A percentile compares a stretch with the other conserved stretches of the same genome.
These are phyloP conservation scores for Danielia oregonensis DNA, from an alignment of 805 yeast species.

Conservation along the genomic window DNA sequence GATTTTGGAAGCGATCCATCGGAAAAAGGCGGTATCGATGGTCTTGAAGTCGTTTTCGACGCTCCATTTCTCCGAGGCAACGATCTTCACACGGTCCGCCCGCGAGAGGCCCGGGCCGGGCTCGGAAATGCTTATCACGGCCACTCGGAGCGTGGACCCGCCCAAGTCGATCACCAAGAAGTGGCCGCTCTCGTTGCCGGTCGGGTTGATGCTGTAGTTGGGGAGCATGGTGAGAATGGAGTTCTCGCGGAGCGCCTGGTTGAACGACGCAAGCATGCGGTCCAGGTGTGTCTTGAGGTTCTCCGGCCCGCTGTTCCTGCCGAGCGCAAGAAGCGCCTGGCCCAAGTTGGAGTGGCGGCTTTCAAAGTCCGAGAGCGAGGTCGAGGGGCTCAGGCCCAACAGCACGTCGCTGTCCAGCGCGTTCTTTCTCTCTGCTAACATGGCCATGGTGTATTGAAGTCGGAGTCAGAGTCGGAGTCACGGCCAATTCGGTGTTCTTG, in stretches of 20 bases:
- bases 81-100: slow-evolving; percentile 22
- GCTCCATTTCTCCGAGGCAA: slow-evolving; percentile 35
- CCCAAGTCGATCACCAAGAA: slow-evolving; percentile 53
- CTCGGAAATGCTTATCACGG: slow-evolving; percentile 31
- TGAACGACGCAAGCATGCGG: slow-evolving; percentile 21
- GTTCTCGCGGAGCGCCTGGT: slow-evolving; percentile 24
- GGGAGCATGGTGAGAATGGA: slow-evolving; percentile 38
- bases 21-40: slow-evolving; percentile 42
- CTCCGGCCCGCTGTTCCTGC: slow-evolving; percentile 1
- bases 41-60: slow-evolving; percentile 36
- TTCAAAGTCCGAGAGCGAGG: slow-evolving; percentile 5
- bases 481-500: too few relatives aligned
- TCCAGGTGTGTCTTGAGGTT: slow-evolving; percentile 17
- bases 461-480: too few relatives aligned
- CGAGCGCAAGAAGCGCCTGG: slow-evolving; percentile 8
- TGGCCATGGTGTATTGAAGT: too few relatives aligned
- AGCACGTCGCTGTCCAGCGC: slow-evolving; percentile 7
- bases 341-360: slow-evolving; percentile 2
- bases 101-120: slow-evolving; percentile 12
- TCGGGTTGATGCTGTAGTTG: slow-evolving; percentile 33
- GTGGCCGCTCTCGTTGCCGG: slow-evolving; percentile 34
- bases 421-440: background rate
- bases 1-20: slow-evolving; percentile 36
- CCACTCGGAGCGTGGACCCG: slow-evolving; percentile 50
- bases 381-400: slow-evolving; percentile 9